A percentile compares a stretch with the other conserved stretches of the same genome.
phyloP scores from a whole-genome alignment of 306 rosid species.

The Cucumis sativus region DNA sequence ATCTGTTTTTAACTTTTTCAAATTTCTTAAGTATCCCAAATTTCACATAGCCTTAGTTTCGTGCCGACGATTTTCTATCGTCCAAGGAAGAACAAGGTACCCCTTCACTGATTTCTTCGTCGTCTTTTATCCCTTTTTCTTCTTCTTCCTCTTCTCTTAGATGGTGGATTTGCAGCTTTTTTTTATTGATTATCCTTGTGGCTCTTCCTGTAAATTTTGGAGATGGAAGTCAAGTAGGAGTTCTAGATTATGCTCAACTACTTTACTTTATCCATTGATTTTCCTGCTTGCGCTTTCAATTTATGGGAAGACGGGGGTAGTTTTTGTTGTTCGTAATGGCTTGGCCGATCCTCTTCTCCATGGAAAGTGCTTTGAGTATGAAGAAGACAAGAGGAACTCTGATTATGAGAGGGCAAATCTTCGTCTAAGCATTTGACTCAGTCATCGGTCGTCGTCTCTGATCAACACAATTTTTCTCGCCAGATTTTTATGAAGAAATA shows the following conservation, averaged over 20 bases:
- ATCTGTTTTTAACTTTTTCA: too few species aligned
- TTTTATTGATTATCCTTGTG: constrained; percentile 25
- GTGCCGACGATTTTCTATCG: too few species aligned
- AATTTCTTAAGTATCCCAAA: too few species aligned
- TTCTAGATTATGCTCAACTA: constrained; percentile 36
- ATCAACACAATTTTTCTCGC: not conserved
- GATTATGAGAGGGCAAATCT: constrained; percentile 55
- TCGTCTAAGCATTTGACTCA: not conserved
- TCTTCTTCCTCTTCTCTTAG: not conserved
- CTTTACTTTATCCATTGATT: constrained; percentile 37
- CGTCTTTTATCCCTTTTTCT: too few species aligned
- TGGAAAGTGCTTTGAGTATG: constrained; percentile 23
- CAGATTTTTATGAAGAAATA: not conserved
- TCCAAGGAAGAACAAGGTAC: too few species aligned
- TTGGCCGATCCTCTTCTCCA: constrained; percentile 54
- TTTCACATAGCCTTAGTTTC: too few species aligned
- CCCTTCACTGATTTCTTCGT: too few species aligned
- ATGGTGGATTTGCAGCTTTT: constrained; percentile 76
- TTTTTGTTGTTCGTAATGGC: constrained; percentile 14
- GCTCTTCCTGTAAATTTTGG: constrained; percentile 26
- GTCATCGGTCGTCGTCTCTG: constrained; percentile 2
- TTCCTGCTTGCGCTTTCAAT: constrained; percentile 43
- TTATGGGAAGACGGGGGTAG: constrained; percentile 49
- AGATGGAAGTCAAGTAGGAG: constrained; percentile 15
- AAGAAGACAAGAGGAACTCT: constrained; percentile 25